Evolutionary conservation across 805 yeast species (phyloP).

Genomic region (Metschnikowia anglica): DNA sequence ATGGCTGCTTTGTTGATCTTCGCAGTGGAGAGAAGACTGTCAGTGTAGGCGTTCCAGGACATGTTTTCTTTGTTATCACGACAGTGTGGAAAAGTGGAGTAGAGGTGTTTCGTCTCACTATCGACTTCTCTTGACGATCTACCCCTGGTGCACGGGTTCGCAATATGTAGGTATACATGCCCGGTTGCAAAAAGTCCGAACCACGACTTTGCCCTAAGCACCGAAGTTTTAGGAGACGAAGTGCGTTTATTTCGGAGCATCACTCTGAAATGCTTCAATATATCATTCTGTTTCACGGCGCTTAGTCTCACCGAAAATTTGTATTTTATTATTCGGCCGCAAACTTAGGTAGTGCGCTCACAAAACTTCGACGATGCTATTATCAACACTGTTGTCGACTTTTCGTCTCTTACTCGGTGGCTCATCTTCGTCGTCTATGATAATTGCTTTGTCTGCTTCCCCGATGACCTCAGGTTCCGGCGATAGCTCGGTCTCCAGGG

Average conservation of each 20-base stretch:
- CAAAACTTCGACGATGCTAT: constrained; percentile 4
- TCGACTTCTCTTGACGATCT: neutral
- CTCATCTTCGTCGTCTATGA: constrained; percentile 15
- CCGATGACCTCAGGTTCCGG: constrained; percentile 2
- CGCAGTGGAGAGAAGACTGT: constrained; percentile 79
- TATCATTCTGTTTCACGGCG: no score
- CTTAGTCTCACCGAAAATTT: no score
- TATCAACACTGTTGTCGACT: constrained; percentile 10
- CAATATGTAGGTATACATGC: neutral
- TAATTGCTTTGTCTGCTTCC: constrained; percentile 8
- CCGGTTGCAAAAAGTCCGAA: constrained; percentile 2
- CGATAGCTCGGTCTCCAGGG: neutral
- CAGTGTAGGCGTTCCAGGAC: constrained; percentile 78
- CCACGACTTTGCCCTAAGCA: neutral
- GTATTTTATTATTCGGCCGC: no score
- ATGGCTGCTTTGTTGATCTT: constrained; percentile 91
- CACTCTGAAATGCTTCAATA: no score
- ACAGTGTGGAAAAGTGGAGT: neutral
- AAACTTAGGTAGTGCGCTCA: no score
- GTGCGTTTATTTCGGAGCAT: neutral
- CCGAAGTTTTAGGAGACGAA: neutral
- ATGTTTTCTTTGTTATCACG: no score
- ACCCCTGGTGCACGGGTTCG: constrained; percentile 10
- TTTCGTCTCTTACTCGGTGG: constrained; percentile 19
- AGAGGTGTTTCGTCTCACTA: neutral